Evolutionary conservation across 1,284 basidiomycete species (phyloP).

Genomic region (Rhodotorula sp.): DNA sequence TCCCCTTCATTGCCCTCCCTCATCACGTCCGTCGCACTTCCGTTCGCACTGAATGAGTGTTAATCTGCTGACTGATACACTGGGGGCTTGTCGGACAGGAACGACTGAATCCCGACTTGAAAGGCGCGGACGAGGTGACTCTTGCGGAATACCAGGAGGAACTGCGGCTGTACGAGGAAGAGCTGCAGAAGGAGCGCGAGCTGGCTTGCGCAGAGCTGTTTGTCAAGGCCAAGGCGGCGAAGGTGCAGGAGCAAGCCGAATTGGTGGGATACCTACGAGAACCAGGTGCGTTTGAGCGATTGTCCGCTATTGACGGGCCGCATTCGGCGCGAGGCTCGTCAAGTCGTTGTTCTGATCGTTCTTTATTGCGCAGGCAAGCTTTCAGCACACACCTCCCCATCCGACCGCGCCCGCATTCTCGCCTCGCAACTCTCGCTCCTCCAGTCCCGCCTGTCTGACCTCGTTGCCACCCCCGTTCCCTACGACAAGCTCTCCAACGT

Average conservation of each 20-base stretch:
- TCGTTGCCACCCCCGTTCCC: conserved; percentile 20
- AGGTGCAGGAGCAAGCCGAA: conserved; percentile 15
- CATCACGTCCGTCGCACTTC: conserved; percentile 30
- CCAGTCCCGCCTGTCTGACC: conserved; percentile 16
- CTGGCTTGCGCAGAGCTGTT: conserved; percentile 30
- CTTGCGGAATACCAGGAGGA: conserved; percentile 40
- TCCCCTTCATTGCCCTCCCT: conserved; percentile 39
- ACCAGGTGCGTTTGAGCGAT: conserved; percentile 18
- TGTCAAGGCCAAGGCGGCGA: conserved; percentile 17
- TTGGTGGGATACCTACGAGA: conserved; percentile 28
- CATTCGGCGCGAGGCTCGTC: no score
- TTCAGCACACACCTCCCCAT: neutral
- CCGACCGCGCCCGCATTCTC: conserved; percentile 13
- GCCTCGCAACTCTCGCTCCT: conserved; percentile 23
- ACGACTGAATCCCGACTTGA: conserved; percentile 22
- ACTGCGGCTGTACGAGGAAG: conserved; percentile 33
- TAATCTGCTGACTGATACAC: no score
- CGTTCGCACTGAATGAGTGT: no score
- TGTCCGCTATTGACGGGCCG: no score
- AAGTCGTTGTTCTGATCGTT: no score
- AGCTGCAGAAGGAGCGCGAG: conserved; percentile 32
- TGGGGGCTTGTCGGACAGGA: conserved; percentile 14
- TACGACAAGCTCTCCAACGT: neutral
- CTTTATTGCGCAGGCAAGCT: conserved; percentile 8
- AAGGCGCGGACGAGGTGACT: conserved; percentile 20